Percentiles rank a stretch among this genome's conserved stretches.
phyloP scores from a whole-genome alignment of 768 basidiomycete genomes.

The Pholiota conissans region DNA sequence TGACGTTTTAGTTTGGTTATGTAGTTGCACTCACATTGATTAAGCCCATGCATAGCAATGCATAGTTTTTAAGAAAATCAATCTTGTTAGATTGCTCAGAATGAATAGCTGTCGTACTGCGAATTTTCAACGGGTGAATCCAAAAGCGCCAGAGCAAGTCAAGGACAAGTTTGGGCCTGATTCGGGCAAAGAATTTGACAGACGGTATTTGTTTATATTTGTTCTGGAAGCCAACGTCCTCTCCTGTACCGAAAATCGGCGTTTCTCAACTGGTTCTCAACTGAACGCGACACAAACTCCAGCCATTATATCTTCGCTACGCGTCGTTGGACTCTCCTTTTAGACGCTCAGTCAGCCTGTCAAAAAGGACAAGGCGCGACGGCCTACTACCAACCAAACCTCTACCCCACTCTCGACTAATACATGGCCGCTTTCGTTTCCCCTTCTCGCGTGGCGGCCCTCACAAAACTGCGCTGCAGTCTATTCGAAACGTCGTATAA shows the following conservation, averaged over 20 bases:
- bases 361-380: not conserved
- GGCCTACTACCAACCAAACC: not conserved
- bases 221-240: not conserved
- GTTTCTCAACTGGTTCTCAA: not conserved
- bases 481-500: slow-evolving; percentile 92
- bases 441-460: slow-evolving; percentile 55
- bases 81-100: no score
- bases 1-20: no score
- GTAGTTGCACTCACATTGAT: no score
- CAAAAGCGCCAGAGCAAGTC: no score
- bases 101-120: no score
- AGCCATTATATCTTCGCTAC: not conserved
- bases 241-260: not conserved
- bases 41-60: no score
- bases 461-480: slow-evolving; percentile 62
- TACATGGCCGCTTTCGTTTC: slow-evolving; percentile 31
- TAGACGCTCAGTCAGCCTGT: not conserved
- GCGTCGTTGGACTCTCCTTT: not conserved
- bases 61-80: no score
- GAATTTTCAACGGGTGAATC: no score
- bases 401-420: not conserved
- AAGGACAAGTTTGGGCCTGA: no score
- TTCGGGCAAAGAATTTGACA: no score
- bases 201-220: not conserved
- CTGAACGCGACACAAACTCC: not conserved